phyloP scores from a whole-genome alignment of 345 rosid genomes.

The Brassica carinata region DNA sequence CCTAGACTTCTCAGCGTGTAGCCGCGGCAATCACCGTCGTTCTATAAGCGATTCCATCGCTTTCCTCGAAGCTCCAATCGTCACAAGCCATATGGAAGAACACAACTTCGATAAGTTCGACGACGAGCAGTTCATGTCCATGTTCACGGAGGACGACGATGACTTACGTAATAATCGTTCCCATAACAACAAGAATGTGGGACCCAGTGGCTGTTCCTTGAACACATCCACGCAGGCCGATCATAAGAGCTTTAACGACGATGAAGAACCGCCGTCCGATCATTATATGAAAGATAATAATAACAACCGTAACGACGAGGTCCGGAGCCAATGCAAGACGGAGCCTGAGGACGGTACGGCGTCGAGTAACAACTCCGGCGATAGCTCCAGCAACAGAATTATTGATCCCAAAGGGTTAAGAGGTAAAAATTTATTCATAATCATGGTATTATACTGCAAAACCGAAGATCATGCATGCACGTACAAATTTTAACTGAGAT shows the following conservation, averaged over 20 bases:
- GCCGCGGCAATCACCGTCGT: conserved; percentile 69
- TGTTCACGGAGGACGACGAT: conserved; percentile 67
- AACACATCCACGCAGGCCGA: conserved; percentile 75
- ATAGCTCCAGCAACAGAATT: conserved; percentile 48
- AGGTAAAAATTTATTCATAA: conserved; percentile 48
- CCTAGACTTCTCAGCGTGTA: conserved; percentile 72
- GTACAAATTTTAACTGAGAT: conserved; percentile 15
- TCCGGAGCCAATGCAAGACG: conserved; percentile 56
- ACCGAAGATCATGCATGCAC: conserved; percentile 40
- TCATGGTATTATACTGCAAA: background rate
- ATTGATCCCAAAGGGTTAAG: conserved; percentile 87
- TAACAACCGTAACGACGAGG: conserved; percentile 46
- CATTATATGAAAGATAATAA: conserved; percentile 34
- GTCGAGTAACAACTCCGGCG: conserved; percentile 34
- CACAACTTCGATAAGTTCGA: conserved; percentile 62
- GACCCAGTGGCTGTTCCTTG: conserved; percentile 51
- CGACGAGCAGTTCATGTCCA: conserved; percentile 82
- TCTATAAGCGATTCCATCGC: conserved; percentile 81
- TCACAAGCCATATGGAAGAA: conserved; percentile 13
- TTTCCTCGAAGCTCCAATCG: conserved; percentile 52
- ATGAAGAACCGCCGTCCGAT: conserved; percentile 46
- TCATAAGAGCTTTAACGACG: conserved; percentile 66
- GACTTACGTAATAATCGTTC: background rate
- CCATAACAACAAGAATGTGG: conserved; percentile 46
- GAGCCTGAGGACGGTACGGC: conserved; percentile 38